phyloP scores from a whole-genome alignment of 1,284 basidiomycete species.

The Cryptococcus jaspeensis region DNA sequence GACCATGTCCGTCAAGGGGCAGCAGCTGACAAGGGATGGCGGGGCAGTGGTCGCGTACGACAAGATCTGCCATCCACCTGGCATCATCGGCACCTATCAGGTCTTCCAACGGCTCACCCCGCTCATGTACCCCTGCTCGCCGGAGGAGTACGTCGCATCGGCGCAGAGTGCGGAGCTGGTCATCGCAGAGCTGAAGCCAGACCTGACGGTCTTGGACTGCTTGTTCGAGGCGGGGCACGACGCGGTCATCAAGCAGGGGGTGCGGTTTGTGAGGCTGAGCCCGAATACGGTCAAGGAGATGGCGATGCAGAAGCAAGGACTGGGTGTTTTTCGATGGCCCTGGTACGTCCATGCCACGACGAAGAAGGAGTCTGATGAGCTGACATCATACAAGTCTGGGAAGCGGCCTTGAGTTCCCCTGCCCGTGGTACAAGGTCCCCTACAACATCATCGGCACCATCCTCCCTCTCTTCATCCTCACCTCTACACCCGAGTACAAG shows the following conservation, averaged over 20 bases:
- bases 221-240: slow-evolving; percentile 17
- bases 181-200: slow-evolving; percentile 14
- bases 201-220: slow-evolving; percentile 17
- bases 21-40: too few species aligned
- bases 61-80: too few species aligned
- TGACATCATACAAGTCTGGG: too few species aligned
- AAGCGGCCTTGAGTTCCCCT: slow-evolving; percentile 15
- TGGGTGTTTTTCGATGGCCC: slow-evolving; percentile 2
- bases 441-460: slow-evolving; percentile 16
- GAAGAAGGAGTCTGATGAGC: too few species aligned
- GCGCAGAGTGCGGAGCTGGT: slow-evolving; percentile 8
- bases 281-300: slow-evolving; percentile 25
- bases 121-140: slow-evolving; percentile 13
- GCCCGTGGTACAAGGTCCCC: slow-evolving; percentile 16
- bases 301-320: slow-evolving; percentile 11
- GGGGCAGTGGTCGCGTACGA: too few species aligned
- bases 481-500: too few species aligned
- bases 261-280: slow-evolving; percentile 11
- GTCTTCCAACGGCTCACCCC: background rate
- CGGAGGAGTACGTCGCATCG: slow-evolving; percentile 18
- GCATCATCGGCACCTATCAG: too few species aligned
- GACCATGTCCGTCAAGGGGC: too few species aligned
- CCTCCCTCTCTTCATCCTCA: slow-evolving; percentile 7
- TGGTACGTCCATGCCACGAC: background rate
- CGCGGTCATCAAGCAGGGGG: slow-evolving; percentile 10